phyloP scores from a whole-genome alignment of 768 basidiomycete genomes.

The Stropharia rugosoannulata region DNA sequence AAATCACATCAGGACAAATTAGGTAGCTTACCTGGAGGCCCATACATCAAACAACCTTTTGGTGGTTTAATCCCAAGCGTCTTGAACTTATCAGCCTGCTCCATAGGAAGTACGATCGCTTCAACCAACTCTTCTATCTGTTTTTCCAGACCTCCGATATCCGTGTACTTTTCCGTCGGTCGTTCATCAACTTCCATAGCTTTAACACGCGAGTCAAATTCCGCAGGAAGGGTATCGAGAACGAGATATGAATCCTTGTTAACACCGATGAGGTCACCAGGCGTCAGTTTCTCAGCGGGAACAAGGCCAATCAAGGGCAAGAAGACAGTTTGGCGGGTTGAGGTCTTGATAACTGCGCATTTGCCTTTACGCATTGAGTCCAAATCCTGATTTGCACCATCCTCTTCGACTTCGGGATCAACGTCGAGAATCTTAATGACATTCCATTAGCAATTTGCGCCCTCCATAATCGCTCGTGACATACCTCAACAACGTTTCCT shows the following conservation, averaged over 20 bases:
- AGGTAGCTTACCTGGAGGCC: conserved; percentile 76
- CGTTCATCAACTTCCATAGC: conserved; percentile 99
- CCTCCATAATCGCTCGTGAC: conserved; percentile 15
- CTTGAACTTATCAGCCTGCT: conserved; percentile 98
- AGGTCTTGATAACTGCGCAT: conserved; percentile 98
- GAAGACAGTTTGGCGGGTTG: conserved; percentile 98
- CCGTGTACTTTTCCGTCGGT: conserved; percentile 95
- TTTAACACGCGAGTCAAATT: conserved; percentile 97
- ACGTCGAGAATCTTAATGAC: conserved; percentile 81
- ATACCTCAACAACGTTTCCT: conserved; percentile 94
- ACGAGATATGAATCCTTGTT: conserved; percentile 99
- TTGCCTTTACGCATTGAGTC: conserved; percentile 97
- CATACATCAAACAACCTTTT: conserved; percentile 98
- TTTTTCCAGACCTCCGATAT: conserved; percentile 98
- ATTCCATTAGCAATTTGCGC: conserved; percentile 4
- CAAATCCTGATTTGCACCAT: conserved; percentile 93
- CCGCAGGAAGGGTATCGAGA: conserved; percentile 91
- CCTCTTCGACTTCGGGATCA: conserved; percentile 90
- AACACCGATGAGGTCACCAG: conserved; percentile 94
- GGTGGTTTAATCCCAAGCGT: conserved; percentile 96
- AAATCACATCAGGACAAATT: conserved; percentile 6
- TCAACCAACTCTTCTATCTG: conserved; percentile 99
- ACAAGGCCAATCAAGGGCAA: conserved; percentile 97
- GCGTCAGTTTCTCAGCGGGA: conserved; percentile 85
- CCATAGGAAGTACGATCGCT: conserved; percentile 98